Percentiles rank a stretch among this genome's conserved stretches.
Conservation (phyloP, 148 eudicot genomes). For the Heliosperma pusillum region DNA sequence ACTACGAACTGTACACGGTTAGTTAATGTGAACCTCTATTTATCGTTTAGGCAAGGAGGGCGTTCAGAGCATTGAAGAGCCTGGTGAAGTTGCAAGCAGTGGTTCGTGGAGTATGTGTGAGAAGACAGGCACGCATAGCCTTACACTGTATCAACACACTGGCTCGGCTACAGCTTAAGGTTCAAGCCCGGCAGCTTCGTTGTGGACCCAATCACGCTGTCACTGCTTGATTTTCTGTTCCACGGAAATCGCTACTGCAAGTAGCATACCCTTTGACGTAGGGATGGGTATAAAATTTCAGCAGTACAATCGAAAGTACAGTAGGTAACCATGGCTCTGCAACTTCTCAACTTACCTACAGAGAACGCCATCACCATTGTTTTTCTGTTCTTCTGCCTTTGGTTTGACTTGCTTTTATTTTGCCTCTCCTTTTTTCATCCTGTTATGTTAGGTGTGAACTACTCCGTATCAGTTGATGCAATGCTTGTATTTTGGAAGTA, state of each 20-base stretch:
- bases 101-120: slow-evolving; percentile 69
- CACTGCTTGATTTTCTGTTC: slow-evolving; percentile 4
- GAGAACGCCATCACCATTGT: background rate
- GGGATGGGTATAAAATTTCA: background rate
- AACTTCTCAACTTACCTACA: background rate
- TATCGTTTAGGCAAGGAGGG: slow-evolving; percentile 52
- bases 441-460: background rate
- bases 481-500: background rate
- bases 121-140: slow-evolving; percentile 78
- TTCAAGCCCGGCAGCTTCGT: slow-evolving; percentile 51
- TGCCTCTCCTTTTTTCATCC: background rate
- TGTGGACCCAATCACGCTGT: slow-evolving; percentile 4
- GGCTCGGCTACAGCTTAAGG: slow-evolving; percentile 56
- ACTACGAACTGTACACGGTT: background rate
- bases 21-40: background rate
- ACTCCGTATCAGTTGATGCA: background rate
- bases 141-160: slow-evolving; percentile 69
- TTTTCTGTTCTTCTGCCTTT: background rate
- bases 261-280: background rate
- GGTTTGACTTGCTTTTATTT: background rate
- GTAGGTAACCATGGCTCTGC: background rate
- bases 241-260: background rate
- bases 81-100: slow-evolving; percentile 80
- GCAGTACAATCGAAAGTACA: background rate
- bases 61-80: slow-evolving; percentile 59